These are phyloP conservation scores for Eimeria acervulina DNA, from an alignment of 169 alveolate genomes.

Conservation along the genomic window DNA sequence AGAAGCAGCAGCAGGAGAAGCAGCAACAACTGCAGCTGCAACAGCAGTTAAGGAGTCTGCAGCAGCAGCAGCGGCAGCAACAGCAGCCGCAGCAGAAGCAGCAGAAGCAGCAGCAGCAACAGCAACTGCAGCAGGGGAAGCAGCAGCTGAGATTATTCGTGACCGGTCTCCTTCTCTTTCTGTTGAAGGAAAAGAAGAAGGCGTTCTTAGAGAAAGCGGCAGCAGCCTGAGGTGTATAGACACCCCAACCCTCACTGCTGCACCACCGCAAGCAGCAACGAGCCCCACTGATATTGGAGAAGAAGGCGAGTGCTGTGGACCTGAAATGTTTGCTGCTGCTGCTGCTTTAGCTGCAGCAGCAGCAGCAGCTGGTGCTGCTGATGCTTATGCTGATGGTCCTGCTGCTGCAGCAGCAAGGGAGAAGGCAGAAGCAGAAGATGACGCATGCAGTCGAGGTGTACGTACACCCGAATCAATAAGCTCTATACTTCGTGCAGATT, in stretches of 20 bases:
- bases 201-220: too few species aligned
- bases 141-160: background rate
- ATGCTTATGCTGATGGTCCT: too few species aligned
- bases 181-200: too few species aligned
- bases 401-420: too few species aligned
- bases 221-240: background rate
- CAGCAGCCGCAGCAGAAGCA: background rate
- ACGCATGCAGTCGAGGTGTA: background rate
- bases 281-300: background rate
- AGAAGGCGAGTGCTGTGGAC: too few species aligned
- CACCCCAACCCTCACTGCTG: background rate
- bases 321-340: too few species aligned
- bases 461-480: background rate
- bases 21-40: background rate
- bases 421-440: too few species aligned
- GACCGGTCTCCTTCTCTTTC: too few species aligned
- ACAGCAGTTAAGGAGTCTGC: background rate
- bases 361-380: too few species aligned
- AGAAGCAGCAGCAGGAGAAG: background rate
- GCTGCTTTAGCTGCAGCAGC: too few species aligned
- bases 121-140: background rate
- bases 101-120: background rate
- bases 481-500: background rate
- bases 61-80: background rate
- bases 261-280: background rate